Conservation (phyloP, 495 filamentous ascomycete genomes). For the Aspergillus asperescens region DNA sequence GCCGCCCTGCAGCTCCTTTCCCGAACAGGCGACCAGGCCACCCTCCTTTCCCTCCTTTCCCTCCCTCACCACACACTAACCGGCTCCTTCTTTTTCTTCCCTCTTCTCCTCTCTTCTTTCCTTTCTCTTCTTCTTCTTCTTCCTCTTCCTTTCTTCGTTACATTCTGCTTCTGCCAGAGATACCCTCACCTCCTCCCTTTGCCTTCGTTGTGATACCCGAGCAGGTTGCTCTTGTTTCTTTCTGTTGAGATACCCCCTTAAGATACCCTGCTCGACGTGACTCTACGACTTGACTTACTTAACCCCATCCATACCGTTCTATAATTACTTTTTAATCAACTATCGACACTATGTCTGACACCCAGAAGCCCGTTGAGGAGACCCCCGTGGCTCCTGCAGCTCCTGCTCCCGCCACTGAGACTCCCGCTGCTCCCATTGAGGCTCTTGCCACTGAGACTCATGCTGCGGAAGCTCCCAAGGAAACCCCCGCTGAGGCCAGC, state of each 20-base stretch:
- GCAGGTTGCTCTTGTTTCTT: slow-evolving; percentile 42
- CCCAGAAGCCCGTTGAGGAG: slow-evolving; percentile 47
- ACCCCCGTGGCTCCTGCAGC: slow-evolving; percentile 32
- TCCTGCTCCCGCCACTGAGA: slow-evolving; percentile 25
- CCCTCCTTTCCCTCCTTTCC: slow-evolving; percentile 22
- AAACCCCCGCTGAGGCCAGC: slow-evolving; percentile 29
- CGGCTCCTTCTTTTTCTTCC: slow-evolving; percentile 21
- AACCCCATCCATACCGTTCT: slow-evolving; percentile 21
- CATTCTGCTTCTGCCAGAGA: not conserved
- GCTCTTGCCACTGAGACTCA: slow-evolving; percentile 28
- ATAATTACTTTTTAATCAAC: slow-evolving; percentile 33
- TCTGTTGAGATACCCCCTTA: slow-evolving; percentile 41
- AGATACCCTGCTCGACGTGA: slow-evolving; percentile 31
- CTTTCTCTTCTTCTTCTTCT: slow-evolving; percentile 25
- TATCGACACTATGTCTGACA: slow-evolving; percentile 47
- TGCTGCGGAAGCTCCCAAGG: slow-evolving; percentile 11
- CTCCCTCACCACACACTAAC: too few species aligned
- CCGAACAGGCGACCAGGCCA: slow-evolving; percentile 24
- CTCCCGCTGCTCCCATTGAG: slow-evolving; percentile 24
- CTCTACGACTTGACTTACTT: slow-evolving; percentile 14
- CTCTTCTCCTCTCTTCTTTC: slow-evolving; percentile 15
- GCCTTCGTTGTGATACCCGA: slow-evolving; percentile 46
- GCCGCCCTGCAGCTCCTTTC: slow-evolving; percentile 44
- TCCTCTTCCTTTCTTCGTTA: slow-evolving; percentile 22
- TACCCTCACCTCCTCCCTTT: slow-evolving; percentile 21